A percentile compares a stretch with the other conserved stretches of the same genome.
These are phyloP conservation scores for Allium cepa DNA, from an alignment of 106 monocot genomes.

Conservation along the genomic window DNA sequence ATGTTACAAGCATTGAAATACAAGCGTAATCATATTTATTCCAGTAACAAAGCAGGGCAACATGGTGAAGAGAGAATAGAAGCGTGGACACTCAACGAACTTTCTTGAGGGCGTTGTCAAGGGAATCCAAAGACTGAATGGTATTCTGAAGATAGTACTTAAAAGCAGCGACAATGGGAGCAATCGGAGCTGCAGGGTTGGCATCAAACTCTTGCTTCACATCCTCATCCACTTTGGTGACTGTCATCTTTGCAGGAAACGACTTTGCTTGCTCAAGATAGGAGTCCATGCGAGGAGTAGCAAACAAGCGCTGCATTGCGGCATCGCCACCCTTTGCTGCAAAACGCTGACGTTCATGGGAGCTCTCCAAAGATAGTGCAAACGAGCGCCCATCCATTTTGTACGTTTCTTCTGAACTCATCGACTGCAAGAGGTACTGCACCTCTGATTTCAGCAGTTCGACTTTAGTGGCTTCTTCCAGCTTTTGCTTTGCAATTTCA, in stretches of 20 bases:
- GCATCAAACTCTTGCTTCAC: constrained; percentile 2
- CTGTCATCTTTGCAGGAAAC: neutral
- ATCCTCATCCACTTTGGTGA: neutral
- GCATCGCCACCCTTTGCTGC: neutral
- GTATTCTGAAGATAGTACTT: neutral
- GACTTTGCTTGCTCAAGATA: constrained; percentile 3
- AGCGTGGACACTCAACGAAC: too few species aligned
- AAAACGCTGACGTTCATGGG: constrained; percentile 1
- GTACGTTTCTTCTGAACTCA: neutral
- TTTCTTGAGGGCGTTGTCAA: neutral
- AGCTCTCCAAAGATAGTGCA: neutral
- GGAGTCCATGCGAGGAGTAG: constrained; percentile 1
- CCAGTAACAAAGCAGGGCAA: too few species aligned
- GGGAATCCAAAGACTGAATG: constrained; percentile 2
- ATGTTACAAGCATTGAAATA: too few species aligned
- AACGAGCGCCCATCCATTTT: neutral
- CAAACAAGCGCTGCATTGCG: neutral
- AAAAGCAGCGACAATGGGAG: neutral
- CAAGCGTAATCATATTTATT: too few species aligned
- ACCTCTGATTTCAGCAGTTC: neutral
- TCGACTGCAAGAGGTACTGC: neutral
- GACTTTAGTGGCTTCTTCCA: neutral
- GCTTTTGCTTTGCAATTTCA: neutral
- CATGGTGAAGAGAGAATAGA: too few species aligned
- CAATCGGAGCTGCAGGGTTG: neutral